Percentiles rank a stretch among this genome's conserved stretches.
These are phyloP conservation scores for Aureobasidium subglaciale DNA, from an alignment of 2,329 filamentous ascomycete species.

Conservation along the genomic window DNA sequence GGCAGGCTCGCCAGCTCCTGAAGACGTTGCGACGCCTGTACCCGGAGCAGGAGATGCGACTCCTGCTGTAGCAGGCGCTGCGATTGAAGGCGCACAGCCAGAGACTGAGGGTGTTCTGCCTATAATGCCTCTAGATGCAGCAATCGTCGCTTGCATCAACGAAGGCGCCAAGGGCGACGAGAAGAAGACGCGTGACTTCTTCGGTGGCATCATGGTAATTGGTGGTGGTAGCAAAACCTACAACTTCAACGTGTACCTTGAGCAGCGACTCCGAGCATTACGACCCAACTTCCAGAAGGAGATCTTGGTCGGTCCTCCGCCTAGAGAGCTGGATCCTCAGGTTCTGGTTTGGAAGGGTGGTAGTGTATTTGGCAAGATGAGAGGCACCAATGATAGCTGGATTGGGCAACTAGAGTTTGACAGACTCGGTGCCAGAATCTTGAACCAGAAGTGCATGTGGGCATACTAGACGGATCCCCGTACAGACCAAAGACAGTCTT, in stretches of 20 bases:
- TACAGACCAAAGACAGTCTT: too few species aligned
- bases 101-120: constrained; percentile 66
- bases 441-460: constrained; percentile 76
- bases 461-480: constrained; percentile 48
- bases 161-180: constrained; percentile 85
- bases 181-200: constrained; percentile 83
- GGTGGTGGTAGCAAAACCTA: constrained; percentile 77
- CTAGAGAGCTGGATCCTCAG: constrained; percentile 90
- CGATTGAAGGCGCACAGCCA: constrained; percentile 37
- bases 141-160: constrained; percentile 81
- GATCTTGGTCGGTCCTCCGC: constrained; percentile 61
- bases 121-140: constrained; percentile 74
- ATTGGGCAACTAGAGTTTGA: constrained; percentile 84
- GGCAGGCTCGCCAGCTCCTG: constrained; percentile 79
- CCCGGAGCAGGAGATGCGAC: constrained; percentile 38
- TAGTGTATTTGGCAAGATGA: constrained; percentile 87
- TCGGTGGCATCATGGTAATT: constrained; percentile 84
- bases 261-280: constrained; percentile 68
- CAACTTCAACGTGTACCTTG: constrained; percentile 72
- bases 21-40: constrained; percentile 59
- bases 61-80: constrained; percentile 39
- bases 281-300: constrained; percentile 57
- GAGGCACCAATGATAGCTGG: constrained; percentile 88
- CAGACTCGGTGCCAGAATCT: constrained; percentile 67
- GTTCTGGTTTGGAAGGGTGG: constrained; percentile 98